Conservation (phyloP, 1,284 basidiomycete genomes). For the Pseudozyma flocculosa region DNA sequence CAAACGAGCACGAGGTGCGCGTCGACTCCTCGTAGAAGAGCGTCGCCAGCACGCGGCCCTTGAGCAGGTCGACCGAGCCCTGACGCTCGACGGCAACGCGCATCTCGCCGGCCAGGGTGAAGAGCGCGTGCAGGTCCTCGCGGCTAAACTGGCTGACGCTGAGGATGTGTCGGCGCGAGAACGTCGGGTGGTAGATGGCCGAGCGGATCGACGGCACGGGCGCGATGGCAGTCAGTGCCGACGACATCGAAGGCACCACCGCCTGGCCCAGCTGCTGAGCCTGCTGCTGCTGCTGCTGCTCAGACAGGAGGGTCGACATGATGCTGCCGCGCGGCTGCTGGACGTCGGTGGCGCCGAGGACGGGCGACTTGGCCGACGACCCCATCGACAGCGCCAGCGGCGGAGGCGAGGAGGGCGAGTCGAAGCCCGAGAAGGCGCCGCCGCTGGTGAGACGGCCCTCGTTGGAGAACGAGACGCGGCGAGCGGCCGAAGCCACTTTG, state of each 20-base stretch:
- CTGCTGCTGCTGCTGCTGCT: neutral
- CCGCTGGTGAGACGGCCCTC: conserved; percentile 3
- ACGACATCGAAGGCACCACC: neutral
- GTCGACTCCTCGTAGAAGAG: conserved; percentile 98
- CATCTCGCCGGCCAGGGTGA: conserved; percentile 95
- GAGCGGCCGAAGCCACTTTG: conserved; percentile 21
- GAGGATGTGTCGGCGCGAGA: conserved; percentile 78
- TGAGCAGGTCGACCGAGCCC: conserved; percentile 83
- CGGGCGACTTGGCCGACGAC: conserved; percentile 34
- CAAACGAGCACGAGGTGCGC: conserved; percentile 83
- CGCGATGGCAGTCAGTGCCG: conserved; percentile 11
- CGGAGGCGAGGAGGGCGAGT: conserved; percentile 46
- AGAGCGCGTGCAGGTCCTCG: conserved; percentile 88
- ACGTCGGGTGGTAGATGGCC: conserved; percentile 64
- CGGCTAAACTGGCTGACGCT: conserved; percentile 91
- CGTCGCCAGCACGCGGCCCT: conserved; percentile 88
- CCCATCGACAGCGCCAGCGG: conserved; percentile 24
- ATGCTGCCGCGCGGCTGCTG: conserved; percentile 23
- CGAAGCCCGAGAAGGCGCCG: conserved; percentile 12
- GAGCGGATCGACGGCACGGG: conserved; percentile 23
- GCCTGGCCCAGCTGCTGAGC: too few species aligned
- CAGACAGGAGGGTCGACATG: conserved; percentile 27
- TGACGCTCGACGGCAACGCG: conserved; percentile 89
- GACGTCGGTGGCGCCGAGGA: conserved; percentile 36
- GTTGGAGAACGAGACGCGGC: conserved; percentile 33